phyloP scores from a whole-genome alignment of 164 flowering plant species.

The Sextonia rubra region DNA sequence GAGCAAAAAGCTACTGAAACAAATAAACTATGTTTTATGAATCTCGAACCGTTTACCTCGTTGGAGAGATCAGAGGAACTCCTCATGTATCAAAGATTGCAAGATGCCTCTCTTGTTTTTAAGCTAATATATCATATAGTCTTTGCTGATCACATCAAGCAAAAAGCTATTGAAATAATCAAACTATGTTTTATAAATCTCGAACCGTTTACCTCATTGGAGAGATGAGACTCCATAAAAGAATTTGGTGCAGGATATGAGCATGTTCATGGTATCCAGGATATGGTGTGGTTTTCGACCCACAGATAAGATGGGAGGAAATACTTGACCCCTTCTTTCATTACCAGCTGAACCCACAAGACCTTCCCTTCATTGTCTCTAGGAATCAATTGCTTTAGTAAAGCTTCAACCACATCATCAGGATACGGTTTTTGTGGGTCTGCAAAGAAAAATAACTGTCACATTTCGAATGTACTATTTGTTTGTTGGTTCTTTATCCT shows the following conservation, averaged over 20 bases:
- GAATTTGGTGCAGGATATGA: slow-evolving; percentile 97
- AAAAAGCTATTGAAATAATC: too few species aligned
- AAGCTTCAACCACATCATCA: slow-evolving; percentile 92
- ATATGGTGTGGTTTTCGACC: slow-evolving; percentile 89
- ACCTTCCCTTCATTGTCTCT: slow-evolving; percentile 87
- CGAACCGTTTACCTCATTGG: slow-evolving; percentile 57
- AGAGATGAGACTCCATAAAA: slow-evolving; percentile 60
- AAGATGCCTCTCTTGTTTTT: too few species aligned
- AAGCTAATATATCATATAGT: too few species aligned
- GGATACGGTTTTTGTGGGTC: slow-evolving; percentile 97
- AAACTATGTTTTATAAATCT: not conserved
- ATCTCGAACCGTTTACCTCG: too few species aligned
- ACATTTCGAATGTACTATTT: too few species aligned
- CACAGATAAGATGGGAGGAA: slow-evolving; percentile 91
- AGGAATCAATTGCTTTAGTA: slow-evolving; percentile 87
- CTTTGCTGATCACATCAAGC: too few species aligned
- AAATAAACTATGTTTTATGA: too few species aligned
- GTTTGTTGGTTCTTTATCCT: too few species aligned
- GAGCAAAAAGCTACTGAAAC: too few species aligned
- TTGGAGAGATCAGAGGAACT: too few species aligned
- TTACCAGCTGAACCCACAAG: slow-evolving; percentile 77
- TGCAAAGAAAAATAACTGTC: slow-evolving; percentile 23
- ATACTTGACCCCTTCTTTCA: slow-evolving; percentile 82
- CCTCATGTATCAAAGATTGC: too few species aligned
- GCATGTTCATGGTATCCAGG: slow-evolving; percentile 97